Conservation (phyloP, 2,329 filamentous ascomycete genomes). For the Phaeosphaeria sp. region DNA sequence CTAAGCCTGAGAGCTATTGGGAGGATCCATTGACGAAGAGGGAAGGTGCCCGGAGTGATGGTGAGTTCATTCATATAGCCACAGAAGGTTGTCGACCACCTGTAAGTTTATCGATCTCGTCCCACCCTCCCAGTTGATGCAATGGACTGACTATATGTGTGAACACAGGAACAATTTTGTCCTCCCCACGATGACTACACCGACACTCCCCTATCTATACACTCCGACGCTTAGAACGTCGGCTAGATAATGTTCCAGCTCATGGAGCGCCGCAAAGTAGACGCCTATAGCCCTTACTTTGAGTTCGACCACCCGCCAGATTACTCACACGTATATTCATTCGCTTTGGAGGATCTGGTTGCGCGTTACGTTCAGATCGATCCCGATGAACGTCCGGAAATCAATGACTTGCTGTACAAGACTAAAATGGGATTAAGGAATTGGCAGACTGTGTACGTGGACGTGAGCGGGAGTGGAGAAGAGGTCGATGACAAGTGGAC, state of each 20-base stretch:
- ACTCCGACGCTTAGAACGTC: neutral
- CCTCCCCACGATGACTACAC: neutral
- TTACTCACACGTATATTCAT: neutral
- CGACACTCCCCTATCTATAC: neutral
- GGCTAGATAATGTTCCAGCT: slow-evolving; percentile 2
- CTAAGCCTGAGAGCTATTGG: neutral
- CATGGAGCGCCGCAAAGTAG: neutral
- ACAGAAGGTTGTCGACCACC: neutral
- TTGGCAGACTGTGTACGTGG: neutral
- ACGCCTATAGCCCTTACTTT: neutral
- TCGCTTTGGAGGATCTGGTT: neutral
- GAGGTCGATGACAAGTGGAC: neutral
- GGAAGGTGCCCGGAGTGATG: neutral
- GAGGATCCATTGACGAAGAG: neutral
- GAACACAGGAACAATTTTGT: neutral
- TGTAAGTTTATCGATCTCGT: neutral
- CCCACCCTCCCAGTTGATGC: neutral
- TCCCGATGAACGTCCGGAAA: neutral
- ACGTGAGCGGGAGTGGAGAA: neutral
- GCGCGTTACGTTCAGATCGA: neutral
- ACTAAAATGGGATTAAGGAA: neutral
- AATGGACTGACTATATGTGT: too few species aligned
- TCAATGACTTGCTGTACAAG: neutral
- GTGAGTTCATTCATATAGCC: neutral
- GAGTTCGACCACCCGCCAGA: neutral